A percentile compares a stretch with the other conserved stretches of the same genome.
These are phyloP conservation scores for Thoreauomyces humboldtii DNA, from an alignment of 192 early-diverging fungal species.

Conservation along the genomic window DNA sequence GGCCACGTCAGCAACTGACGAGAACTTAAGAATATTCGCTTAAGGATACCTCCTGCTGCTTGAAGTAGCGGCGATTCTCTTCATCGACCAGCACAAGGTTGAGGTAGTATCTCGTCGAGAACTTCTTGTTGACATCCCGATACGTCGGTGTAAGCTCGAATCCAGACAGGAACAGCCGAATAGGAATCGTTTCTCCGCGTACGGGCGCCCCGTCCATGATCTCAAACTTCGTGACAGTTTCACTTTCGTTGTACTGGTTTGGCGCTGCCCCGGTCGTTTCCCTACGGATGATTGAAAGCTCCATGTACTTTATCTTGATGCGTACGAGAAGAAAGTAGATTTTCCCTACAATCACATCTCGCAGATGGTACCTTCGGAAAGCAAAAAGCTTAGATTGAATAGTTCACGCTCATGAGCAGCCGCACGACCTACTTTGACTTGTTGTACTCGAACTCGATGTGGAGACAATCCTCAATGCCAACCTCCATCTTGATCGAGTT, in stretches of 20 bases:
- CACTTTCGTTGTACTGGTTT: conserved; percentile 98
- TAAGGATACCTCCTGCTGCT: conserved; percentile 86
- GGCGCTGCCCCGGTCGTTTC: conserved; percentile 96
- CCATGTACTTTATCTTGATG: conserved; percentile 99
- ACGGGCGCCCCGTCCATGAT: conserved; percentile 99
- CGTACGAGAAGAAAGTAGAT: conserved; percentile 98
- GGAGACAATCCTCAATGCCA: conserved; percentile 98
- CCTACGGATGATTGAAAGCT: conserved; percentile 94
- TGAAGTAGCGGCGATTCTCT: conserved; percentile 98
- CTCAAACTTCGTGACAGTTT: conserved; percentile 98
- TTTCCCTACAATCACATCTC: conserved; percentile 99
- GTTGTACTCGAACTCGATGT: conserved; percentile 99
- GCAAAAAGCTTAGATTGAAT: neutral
- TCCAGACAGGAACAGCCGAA: conserved; percentile 93
- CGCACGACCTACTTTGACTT: conserved; percentile 76
- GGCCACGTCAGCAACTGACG: neutral
- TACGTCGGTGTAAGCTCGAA: conserved; percentile 99
- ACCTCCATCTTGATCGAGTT: conserved; percentile 99
- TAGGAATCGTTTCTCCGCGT: conserved; percentile 95
- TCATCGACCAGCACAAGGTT: conserved; percentile 98
- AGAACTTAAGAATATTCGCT: conserved; percentile 4
- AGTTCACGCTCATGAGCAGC: conserved; percentile 4
- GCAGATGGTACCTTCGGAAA: conserved; percentile 80
- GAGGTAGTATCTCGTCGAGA: conserved; percentile 96
- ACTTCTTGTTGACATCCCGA: conserved; percentile 98